Evolutionary conservation across 2,329 filamentous ascomycete species (phyloP), one percentile per base, ranked within the genome.

Genomic region (Xylariaceae sp.): DNA sequence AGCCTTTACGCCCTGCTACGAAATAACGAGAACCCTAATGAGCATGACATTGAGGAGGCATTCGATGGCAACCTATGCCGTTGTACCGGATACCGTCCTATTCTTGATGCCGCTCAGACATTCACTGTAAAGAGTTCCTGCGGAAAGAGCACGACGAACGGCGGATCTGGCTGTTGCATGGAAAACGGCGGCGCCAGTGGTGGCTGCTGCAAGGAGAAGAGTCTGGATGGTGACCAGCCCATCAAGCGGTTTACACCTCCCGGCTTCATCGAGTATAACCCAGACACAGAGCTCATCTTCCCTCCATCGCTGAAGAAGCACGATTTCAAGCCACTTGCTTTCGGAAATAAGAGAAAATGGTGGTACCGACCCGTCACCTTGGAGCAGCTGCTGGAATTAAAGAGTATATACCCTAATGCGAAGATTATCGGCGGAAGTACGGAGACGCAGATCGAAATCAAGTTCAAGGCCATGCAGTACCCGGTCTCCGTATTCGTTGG

Each of bases 391-490:
- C 81, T 97, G 13, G 88, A 96, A 71, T 96, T 99, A 76, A 97
- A 97, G 78, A 86, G 81, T 67, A 86, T 83, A 0, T 88, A 91
- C 66, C 93, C 93, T 0, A 85, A 87, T 30, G 91, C 93, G 3
- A 99, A 97, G 74, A 86, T 99, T 62, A 96, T 99, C 62, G 93
- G 92, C 53, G 94, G 94, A 62, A 96, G 92, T 72, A 96, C 92
- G 1, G 94, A 99, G 74, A 97, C 93, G 0, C 94, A 97, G 74
- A 97, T 99, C 61, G 94, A 99, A 75, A 89, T 95, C 76, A 97
- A 96, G 75, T 97, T 99, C 82, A 97, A 97, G 77, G 91, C 88
- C 0, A 84, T 96, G 79, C 84, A 92, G 67, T 97, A 97, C 71
- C 88, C 88, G 3, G 86, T 90, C 1, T 97, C 92, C 0, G 89